These are phyloP conservation scores for Vigna reflexopilosa DNA, from an alignment of 306 rosid genomes.

Conservation along the genomic window DNA sequence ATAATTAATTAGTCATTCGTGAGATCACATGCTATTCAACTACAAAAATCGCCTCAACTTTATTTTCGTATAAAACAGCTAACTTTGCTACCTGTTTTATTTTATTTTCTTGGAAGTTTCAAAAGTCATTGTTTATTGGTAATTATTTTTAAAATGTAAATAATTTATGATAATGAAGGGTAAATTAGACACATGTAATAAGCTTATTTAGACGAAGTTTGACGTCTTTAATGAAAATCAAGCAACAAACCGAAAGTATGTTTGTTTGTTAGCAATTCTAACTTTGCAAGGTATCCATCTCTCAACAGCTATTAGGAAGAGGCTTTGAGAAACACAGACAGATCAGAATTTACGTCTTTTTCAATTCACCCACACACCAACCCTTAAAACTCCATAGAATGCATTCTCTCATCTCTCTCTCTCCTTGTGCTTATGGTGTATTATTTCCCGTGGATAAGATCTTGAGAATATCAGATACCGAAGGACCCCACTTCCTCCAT, in stretches of 20 bases:
- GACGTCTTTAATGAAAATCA: not conserved
- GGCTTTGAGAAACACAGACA: not conserved
- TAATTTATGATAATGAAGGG: too few relatives aligned
- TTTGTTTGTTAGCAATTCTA: slow-evolving; percentile 3
- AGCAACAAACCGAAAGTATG: not conserved
- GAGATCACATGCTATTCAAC: not conserved
- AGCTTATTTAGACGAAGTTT: not conserved
- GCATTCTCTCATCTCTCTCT: not conserved
- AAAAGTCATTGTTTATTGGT: not conserved
- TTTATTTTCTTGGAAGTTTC: too few relatives aligned
- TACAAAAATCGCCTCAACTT: not conserved
- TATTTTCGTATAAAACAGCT: not conserved
- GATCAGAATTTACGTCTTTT: slow-evolving; percentile 14
- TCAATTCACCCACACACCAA: slow-evolving; percentile 4
- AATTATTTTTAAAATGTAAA: too few relatives aligned
- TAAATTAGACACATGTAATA: not conserved
- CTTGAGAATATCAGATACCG: slow-evolving; percentile 41
- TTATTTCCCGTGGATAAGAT: slow-evolving; percentile 57
- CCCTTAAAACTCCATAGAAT: not conserved
- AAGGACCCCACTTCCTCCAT: slow-evolving; percentile 51
- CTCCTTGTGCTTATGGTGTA: not conserved
- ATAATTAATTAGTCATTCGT: not conserved
- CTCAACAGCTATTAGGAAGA: not conserved
- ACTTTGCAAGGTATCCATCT: slow-evolving; percentile 35
- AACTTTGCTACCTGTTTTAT: not conserved